Evolutionary conservation across 2,329 filamentous ascomycete species (phyloP), one percentile per base, ranked within the genome.

Genomic region (Cryphonectria naterciae): DNA sequence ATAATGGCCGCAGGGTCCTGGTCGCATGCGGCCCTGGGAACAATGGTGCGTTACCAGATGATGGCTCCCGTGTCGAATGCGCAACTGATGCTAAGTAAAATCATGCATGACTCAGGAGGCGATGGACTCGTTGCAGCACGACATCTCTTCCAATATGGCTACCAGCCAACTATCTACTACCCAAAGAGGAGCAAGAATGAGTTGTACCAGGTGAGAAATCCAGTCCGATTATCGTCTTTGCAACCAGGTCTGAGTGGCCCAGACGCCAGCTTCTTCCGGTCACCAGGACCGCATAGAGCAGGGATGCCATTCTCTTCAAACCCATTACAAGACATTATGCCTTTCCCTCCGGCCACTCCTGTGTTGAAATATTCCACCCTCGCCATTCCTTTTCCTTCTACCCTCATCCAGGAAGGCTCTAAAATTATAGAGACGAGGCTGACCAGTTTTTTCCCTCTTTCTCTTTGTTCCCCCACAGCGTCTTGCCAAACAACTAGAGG

Each of bases 71-170:
- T n/a, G 68, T 69, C 65, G 41, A 68, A 35, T 39, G 11, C 68
- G 41, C 54, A 63, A 22, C 73, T 66, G 25, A 46, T 68, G 68
- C 32, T 62, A 49, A 69, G 4, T 62, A 49, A 69, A 7, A 49
- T 7, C 22, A 8, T 37, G 54, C 22, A 37, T 67, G 87, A 87
- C 60, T 43, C 68, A 95, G 93, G 96, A 73, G 96, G 96, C 52
- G 96, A 99, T 80, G 96, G 96, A 2, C 88, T 99, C 3, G 96
- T 99, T 39, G 95, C 95, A 64, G 96, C 96, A 68, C 91, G 96
- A 37, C 96, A 99, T 81, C 87, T 99, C 6, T 90, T 89, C 79
- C 93, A 97, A 78, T 98, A 97, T 79, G 95, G 96, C 73, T 99
- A 98, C 82, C 88, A 88, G 35, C 95, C 95, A 4, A 92, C 89